Evolutionary conservation across 768 basidiomycete genomes (phyloP).

Genomic region (Tylopilus felleus): DNA sequence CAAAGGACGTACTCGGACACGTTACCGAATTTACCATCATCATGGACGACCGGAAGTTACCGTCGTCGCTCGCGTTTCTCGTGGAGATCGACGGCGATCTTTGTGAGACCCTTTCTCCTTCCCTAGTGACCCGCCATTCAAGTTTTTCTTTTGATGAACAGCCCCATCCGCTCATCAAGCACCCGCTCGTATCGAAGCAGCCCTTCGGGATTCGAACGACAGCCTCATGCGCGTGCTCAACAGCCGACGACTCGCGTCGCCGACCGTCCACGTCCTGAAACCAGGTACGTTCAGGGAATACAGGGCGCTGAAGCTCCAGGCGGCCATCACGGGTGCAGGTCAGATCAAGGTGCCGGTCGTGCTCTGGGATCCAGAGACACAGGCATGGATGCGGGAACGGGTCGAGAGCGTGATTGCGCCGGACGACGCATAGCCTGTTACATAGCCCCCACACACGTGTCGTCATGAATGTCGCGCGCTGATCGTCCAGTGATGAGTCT

Average conservation of each 20-base stretch:
- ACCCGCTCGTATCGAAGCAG: conserved; percentile 1
- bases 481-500: not conserved
- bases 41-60: conserved; percentile 10
- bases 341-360: conserved; percentile 21
- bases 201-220: conserved; percentile 4
- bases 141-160: not conserved
- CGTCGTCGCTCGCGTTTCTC: conserved; percentile 3
- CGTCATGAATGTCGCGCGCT: not conserved
- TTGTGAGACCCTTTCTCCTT: not conserved
- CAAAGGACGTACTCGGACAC: conserved; percentile 8
- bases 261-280: conserved; percentile 13
- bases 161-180: conserved; percentile 1
- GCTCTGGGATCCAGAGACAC: conserved; percentile 12
- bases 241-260: not conserved
- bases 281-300: conserved; percentile 21
- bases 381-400: conserved; percentile 14
- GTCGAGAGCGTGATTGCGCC: not conserved
- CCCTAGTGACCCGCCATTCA: not conserved
- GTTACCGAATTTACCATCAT: conserved; percentile 18
- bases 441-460: not conserved
- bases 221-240: not conserved
- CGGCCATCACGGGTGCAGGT: conserved; percentile 6
- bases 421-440: not conserved
- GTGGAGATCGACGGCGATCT: conserved; percentile 13
- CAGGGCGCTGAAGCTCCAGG: conserved; percentile 5